A percentile compares a stretch with the other conserved stretches of the same genome.
phyloP scores from a whole-genome alignment of 1,284 basidiomycete species.

The Mycosarcoma maydis region DNA sequence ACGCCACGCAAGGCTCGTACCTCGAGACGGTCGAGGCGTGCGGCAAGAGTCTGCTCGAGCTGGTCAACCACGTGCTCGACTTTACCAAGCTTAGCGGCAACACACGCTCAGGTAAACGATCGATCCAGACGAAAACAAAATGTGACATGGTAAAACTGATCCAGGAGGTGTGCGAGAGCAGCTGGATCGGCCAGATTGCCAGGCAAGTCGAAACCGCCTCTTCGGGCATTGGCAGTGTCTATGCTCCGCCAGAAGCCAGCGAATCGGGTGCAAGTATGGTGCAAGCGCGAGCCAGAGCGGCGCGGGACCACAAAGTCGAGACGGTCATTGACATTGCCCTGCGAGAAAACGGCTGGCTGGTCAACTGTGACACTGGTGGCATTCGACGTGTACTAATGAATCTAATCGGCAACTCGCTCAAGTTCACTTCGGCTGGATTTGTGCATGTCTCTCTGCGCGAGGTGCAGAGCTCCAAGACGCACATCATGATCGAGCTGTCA shows the following conservation, averaged over 20 bases:
- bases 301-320: slow-evolving; percentile 73
- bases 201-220: slow-evolving; percentile 70
- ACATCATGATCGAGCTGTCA: slow-evolving; percentile 82
- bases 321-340: slow-evolving; percentile 86
- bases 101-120: slow-evolving; percentile 68
- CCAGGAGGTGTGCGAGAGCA: slow-evolving; percentile 94
- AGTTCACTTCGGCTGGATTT: slow-evolving; percentile 87
- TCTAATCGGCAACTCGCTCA: slow-evolving; percentile 88
- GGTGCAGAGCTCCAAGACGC: slow-evolving; percentile 72
- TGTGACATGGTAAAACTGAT: slow-evolving; percentile 83
- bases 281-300: slow-evolving; percentile 35
- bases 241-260: slow-evolving; percentile 73
- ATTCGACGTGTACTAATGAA: slow-evolving; percentile 94
- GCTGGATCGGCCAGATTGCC: slow-evolving; percentile 91
- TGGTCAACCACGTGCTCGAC: slow-evolving; percentile 93
- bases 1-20: slow-evolving; percentile 84
- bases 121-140: slow-evolving; percentile 35
- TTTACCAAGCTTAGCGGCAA: slow-evolving; percentile 90
- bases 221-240: slow-evolving; percentile 85
- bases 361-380: slow-evolving; percentile 90
- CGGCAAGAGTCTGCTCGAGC: slow-evolving; percentile 70
- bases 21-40: slow-evolving; percentile 74
- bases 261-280: slow-evolving; percentile 10
- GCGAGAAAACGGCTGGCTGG: slow-evolving; percentile 80
- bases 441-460: slow-evolving; percentile 86